phyloP scores from a whole-genome alignment of 495 filamentous ascomycete species.

The Podospora pseudoanserina region DNA sequence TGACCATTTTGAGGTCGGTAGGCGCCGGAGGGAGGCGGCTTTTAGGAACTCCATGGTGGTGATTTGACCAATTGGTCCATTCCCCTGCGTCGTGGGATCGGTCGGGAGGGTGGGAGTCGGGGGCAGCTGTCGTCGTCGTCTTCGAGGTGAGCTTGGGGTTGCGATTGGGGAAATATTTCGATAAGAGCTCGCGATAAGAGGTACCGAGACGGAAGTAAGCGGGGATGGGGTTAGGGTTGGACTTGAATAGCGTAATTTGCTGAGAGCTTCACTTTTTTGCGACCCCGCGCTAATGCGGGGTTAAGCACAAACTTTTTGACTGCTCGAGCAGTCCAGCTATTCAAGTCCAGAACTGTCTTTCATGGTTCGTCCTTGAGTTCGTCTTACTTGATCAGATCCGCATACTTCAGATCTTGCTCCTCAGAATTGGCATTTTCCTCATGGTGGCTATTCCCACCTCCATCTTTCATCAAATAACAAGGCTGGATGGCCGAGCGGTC shows the following conservation, averaged over 20 bases:
- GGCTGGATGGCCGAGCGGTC: conserved; percentile 36
- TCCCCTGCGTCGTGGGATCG: neutral
- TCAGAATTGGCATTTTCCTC: too few relatives aligned
- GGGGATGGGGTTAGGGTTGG: neutral
- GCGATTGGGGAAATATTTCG: neutral
- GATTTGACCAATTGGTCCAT: conserved; percentile 3
- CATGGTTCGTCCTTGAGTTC: too few relatives aligned
- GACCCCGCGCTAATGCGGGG: neutral
- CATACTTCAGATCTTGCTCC: too few relatives aligned
- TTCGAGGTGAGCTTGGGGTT: neutral
- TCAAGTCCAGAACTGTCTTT: neutral
- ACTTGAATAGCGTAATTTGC: neutral
- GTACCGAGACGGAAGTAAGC: neutral
- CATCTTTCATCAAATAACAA: neutral
- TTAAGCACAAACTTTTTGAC: neutral
- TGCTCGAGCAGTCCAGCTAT: neutral
- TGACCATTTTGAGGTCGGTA: conserved; percentile 15
- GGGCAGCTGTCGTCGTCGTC: neutral
- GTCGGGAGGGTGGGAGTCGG: neutral
- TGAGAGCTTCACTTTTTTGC: neutral
- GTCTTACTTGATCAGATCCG: too few relatives aligned
- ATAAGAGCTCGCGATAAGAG: conserved; percentile 1
- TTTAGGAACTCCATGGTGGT: conserved; percentile 22
- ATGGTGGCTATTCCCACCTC: neutral
- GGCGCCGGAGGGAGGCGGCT: conserved; percentile 22